A percentile compares a stretch with the other conserved stretches of the same genome.
phyloP scores from a whole-genome alignment of 2,329 filamentous ascomycete species.

The Talaromyces sp. region DNA sequence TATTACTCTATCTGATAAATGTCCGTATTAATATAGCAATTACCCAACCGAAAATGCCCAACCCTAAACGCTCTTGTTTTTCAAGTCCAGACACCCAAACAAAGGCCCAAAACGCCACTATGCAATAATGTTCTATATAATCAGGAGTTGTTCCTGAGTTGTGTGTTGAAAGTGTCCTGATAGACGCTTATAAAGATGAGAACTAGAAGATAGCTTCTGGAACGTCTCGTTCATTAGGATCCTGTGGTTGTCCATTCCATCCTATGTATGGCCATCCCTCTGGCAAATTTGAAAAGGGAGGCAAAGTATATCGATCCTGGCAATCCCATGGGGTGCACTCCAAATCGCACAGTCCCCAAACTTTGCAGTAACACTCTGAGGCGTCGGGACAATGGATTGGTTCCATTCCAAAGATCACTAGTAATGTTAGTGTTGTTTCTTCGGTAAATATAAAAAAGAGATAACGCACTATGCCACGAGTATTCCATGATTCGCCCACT shows the following conservation, averaged over 20 bases:
- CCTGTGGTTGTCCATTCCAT: conserved; percentile 40
- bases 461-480: conserved; percentile 49
- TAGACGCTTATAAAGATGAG: not conserved
- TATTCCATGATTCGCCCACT: conserved; percentile 53
- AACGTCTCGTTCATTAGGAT: conserved; percentile 23
- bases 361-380: conserved; percentile 59
- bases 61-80: not conserved
- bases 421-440: not conserved
- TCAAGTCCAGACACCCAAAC: not conserved
- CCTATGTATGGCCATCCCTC: conserved; percentile 56
- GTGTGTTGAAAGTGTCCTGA: not conserved
- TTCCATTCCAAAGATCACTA: conserved; percentile 55
- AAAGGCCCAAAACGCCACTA: not conserved
- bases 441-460: not conserved
- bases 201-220: conserved; percentile 11
- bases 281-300: conserved; percentile 53
- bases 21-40: not conserved
- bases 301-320: conserved; percentile 53
- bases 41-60: conserved; percentile 1
- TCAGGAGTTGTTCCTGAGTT: not conserved
- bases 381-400: conserved; percentile 57
- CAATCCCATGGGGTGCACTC: conserved; percentile 40
- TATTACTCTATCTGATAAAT: not conserved
- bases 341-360: conserved; percentile 56
- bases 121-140: not conserved